Conservation (phyloP, 306 rosid species). For the Corylus americana region DNA sequence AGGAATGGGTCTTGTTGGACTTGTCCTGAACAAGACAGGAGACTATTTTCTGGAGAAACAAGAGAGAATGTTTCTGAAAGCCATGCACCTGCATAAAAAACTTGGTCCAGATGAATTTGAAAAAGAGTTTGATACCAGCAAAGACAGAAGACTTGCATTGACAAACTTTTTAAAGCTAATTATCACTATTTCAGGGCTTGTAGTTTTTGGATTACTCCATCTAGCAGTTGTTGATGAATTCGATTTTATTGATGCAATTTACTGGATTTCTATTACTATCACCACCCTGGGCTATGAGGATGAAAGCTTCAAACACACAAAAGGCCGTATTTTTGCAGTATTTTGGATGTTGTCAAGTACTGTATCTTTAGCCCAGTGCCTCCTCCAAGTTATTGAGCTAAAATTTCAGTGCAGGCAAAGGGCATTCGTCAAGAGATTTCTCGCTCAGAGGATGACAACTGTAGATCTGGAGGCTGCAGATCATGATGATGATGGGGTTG, state of each 20-base stretch:
- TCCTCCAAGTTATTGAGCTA: slow-evolving; percentile 75
- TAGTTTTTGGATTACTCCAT: not conserved
- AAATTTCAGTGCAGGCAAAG: slow-evolving; percentile 64
- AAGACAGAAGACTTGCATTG: not conserved
- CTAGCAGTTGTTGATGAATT: slow-evolving; percentile 1
- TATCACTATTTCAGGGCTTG: not conserved
- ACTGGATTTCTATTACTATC: slow-evolving; percentile 11
- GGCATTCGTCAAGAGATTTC: slow-evolving; percentile 63
- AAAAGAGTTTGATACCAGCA: not conserved
- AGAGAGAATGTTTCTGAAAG: not conserved
- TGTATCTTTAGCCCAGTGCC: slow-evolving; percentile 68
- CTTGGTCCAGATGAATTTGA: slow-evolving; percentile 3
- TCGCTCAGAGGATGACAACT: slow-evolving; percentile 52
- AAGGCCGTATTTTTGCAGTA: slow-evolving; percentile 74
- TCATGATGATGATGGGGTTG: slow-evolving; percentile 62
- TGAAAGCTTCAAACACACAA: slow-evolving; percentile 73
- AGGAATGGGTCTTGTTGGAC: slow-evolving; percentile 6
- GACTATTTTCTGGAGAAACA: not conserved
- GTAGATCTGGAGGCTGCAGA: slow-evolving; percentile 89
- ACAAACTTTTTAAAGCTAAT: not conserved
- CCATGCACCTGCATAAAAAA: not conserved
- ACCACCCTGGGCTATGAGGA: slow-evolving; percentile 49
- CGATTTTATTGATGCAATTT: slow-evolving; percentile 4
- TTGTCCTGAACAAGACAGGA: not conserved
- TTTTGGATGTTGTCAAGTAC: slow-evolving; percentile 81